phyloP scores from a whole-genome alignment of 257 asterid species.

The Rhazya stricta region DNA sequence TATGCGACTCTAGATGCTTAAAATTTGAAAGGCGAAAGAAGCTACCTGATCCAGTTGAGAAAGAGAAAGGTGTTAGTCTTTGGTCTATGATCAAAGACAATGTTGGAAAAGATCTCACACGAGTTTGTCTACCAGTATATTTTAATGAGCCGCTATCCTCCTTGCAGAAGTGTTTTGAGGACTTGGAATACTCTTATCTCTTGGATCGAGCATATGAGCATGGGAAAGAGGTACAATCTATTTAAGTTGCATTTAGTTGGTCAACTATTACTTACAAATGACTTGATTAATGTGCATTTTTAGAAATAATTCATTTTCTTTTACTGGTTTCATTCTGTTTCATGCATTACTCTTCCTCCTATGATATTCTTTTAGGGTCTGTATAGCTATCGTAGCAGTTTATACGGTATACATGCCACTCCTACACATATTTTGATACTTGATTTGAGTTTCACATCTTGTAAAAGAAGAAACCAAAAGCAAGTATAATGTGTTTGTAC shows the following conservation, averaged over 20 bases:
- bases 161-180: slow-evolving; percentile 85
- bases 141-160: slow-evolving; percentile 91
- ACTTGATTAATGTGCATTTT: not conserved
- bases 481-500: not conserved
- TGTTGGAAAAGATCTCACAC: slow-evolving; percentile 86
- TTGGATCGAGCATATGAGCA: slow-evolving; percentile 83
- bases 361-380: not conserved
- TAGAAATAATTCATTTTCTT: not conserved
- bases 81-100: slow-evolving; percentile 98
- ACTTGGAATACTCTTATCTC: slow-evolving; percentile 84
- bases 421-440: not conserved
- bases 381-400: not conserved
- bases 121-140: slow-evolving; percentile 91
- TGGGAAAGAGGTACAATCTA: slow-evolving; percentile 72
- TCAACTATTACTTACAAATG: not conserved
- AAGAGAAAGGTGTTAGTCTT: slow-evolving; percentile 83
- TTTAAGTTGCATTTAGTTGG: not conserved
- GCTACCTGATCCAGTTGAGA: slow-evolving; percentile 89
- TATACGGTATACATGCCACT: not conserved
- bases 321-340: not conserved
- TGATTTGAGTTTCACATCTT: not conserved
- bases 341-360: not conserved
- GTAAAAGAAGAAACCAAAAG: not conserved
- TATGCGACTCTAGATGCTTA: slow-evolving; percentile 25
- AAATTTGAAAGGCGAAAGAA: slow-evolving; percentile 61